Conservation (phyloP, 208 protist genomes). For the Trypanosoma conorhini region DNA sequence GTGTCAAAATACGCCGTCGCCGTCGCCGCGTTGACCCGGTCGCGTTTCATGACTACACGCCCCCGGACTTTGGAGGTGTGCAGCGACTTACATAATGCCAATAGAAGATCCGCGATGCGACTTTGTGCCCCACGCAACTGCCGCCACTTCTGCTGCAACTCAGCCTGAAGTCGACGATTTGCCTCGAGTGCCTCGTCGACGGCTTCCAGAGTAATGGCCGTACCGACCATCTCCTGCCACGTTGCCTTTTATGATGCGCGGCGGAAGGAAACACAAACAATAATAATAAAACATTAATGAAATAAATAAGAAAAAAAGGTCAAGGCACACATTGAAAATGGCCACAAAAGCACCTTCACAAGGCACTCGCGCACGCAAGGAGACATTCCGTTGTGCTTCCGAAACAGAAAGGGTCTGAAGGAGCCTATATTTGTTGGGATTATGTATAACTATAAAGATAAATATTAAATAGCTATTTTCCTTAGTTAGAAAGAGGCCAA, state of each 20-base stretch:
- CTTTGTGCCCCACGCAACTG: not conserved
- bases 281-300: not conserved
- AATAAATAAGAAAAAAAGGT: not conserved
- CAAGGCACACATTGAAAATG: too few species aligned
- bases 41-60: not conserved
- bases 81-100: not conserved
- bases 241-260: too few species aligned
- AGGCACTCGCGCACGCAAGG: too few species aligned
- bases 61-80: not conserved
- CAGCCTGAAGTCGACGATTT: conserved; percentile 12
- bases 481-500: not conserved
- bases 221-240: not conserved
- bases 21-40: not conserved
- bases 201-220: conserved; percentile 5
- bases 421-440: too few species aligned
- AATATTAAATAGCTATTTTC: too few species aligned
- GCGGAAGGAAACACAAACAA: conserved; percentile 19
- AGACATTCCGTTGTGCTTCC: too few species aligned
- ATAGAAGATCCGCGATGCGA: not conserved
- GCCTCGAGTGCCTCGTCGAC: conserved; percentile 14
- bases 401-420: not conserved
- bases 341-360: too few species aligned
- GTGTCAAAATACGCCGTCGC: not conserved
- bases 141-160: not conserved
- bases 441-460: too few species aligned